phyloP scores from a whole-genome alignment of 73 alveolate species.

The Uronychia binucleata region DNA sequence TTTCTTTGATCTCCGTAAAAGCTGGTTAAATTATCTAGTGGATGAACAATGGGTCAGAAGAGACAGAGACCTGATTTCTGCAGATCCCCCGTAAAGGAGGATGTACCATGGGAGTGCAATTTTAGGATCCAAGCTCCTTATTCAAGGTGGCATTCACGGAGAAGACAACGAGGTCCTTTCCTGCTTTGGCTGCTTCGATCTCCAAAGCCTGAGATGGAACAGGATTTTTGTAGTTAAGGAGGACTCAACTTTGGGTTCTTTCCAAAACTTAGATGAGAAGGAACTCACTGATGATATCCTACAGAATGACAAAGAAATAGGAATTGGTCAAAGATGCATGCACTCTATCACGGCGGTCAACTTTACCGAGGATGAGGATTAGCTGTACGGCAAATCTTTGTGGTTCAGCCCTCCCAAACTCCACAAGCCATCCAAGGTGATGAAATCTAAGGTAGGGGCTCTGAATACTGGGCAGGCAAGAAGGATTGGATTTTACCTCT shows the following conservation, averaged over 20 bases:
- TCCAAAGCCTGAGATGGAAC: constrained; percentile 21
- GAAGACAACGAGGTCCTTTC: constrained; percentile 28
- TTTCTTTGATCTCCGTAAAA: constrained; percentile 4
- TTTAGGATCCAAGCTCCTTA: constrained; percentile 17
- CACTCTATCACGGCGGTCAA: neutral
- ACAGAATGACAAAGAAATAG: neutral
- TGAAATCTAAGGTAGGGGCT: neutral
- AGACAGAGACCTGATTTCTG: neutral
- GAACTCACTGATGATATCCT: neutral
- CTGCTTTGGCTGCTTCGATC: constrained; percentile 35
- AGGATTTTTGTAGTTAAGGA: neutral
- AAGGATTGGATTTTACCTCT: constrained; percentile 3
- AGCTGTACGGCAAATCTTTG: neutral
- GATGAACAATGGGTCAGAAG: neutral
- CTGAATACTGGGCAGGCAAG: neutral
- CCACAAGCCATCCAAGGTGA: neutral
- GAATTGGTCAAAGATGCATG: neutral
- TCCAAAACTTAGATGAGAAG: neutral
- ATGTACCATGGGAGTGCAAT: constrained; percentile 17
- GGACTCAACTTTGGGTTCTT: too few relatives aligned
- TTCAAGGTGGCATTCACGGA: constrained; percentile 47
- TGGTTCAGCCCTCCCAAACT: neutral
- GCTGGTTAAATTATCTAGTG: neutral
- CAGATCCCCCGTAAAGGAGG: constrained; percentile 34
- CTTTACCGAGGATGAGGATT: neutral